Evolutionary conservation across 192 early-diverging fungal genomes (phyloP).

Genomic region (Umbelopsis isabellina): DNA sequence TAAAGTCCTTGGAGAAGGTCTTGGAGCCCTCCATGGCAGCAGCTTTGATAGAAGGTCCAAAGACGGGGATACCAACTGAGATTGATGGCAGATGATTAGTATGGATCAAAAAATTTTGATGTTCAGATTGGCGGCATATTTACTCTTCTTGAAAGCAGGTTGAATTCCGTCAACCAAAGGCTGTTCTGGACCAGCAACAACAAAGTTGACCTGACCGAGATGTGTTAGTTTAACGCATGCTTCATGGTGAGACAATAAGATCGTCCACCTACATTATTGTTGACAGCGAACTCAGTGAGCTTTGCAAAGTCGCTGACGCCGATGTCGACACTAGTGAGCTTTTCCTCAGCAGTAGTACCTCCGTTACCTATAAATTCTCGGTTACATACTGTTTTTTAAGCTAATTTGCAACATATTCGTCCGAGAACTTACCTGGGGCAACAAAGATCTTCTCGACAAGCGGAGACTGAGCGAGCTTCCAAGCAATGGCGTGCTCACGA

Average conservation of each 20-base stretch:
- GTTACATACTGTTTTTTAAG: background rate
- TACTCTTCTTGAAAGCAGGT: conserved; percentile 78
- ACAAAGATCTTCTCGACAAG: conserved; percentile 85
- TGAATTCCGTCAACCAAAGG: conserved; percentile 93
- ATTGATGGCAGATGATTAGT: conserved; percentile 7
- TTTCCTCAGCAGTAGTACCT: conserved; percentile 77
- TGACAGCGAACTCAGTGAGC: conserved; percentile 77
- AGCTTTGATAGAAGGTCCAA: conserved; percentile 89
- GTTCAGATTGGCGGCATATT: conserved; percentile 39
- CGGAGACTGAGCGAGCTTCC: conserved; percentile 82
- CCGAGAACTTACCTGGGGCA: conserved; percentile 72
- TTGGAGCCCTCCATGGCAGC: conserved; percentile 97
- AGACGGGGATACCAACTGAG: conserved; percentile 84
- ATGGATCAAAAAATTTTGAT: background rate
- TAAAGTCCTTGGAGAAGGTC: conserved; percentile 98
- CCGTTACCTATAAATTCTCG: conserved; percentile 76
- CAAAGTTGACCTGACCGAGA: conserved; percentile 67
- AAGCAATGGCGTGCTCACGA: conserved; percentile 95
- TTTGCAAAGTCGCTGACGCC: conserved; percentile 71
- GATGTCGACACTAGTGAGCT: conserved; percentile 84
- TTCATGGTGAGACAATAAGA: background rate
- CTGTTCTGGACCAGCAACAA: conserved; percentile 96
- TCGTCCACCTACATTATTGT: conserved; percentile 64
- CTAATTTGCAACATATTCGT: conserved; percentile 9
- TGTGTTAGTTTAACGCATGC: background rate